A percentile compares a stretch with the other conserved stretches of the same genome.
Evolutionary conservation across 805 yeast genomes (phyloP).

Genomic region (Teunomyces pallodes): DNA sequence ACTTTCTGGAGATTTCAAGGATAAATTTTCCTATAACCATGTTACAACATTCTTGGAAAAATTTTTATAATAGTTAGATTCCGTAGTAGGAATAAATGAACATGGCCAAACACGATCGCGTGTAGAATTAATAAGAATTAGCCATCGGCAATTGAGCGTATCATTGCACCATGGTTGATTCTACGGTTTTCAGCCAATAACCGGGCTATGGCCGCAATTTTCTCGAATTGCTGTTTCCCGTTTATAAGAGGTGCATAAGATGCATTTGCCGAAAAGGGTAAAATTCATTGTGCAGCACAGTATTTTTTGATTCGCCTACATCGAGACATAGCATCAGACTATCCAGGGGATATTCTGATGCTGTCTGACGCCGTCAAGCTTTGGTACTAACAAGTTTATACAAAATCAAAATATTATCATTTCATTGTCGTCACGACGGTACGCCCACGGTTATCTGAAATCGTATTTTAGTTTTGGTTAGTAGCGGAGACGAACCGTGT

Average conservation of each 20-base stretch:
- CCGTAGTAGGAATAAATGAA: not conserved
- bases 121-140: not conserved
- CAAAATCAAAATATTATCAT: not conserved
- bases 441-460: not conserved
- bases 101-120: not conserved
- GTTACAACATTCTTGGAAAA: slow-evolving; percentile 17
- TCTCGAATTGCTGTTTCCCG: not conserved
- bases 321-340: not conserved
- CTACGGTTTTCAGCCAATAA: not conserved
- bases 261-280: not conserved
- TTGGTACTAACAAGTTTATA: not conserved
- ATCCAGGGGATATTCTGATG: not conserved
- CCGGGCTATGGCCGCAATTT: not conserved
- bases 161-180: not conserved
- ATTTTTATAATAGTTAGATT: not conserved
- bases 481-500: not conserved
- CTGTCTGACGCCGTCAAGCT: not conserved
- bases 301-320: not conserved
- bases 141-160: not conserved
- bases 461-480: not conserved
- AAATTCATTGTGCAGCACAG: not conserved
- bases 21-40: slow-evolving; percentile 15
- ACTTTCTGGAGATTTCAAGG: slow-evolving; percentile 22
- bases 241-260: not conserved
- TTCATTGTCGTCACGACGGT: not conserved